Evolutionary conservation across 139 green algal genomes (phyloP).

Genomic region (Coccomyxa sp.): DNA sequence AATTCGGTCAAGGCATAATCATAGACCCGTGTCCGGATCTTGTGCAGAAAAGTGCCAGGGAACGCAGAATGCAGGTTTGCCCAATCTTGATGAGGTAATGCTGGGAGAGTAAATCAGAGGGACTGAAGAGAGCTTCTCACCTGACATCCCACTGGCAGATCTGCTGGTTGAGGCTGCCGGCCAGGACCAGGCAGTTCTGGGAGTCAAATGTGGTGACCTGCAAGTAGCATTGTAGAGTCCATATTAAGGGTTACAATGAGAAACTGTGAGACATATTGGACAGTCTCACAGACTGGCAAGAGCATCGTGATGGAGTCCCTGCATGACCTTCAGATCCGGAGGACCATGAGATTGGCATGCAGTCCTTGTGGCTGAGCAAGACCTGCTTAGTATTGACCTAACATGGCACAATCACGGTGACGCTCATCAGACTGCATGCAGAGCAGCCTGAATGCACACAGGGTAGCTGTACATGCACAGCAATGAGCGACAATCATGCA

Average conservation of each 20-base stretch:
- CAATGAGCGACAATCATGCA: background rate
- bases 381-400: background rate
- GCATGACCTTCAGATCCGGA: background rate
- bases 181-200: background rate
- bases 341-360: background rate
- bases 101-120: background rate
- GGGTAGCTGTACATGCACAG: background rate
- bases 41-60: background rate
- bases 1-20: background rate
- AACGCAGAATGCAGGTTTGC: background rate
- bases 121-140: background rate
- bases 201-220: background rate
- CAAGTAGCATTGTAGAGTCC: background rate
- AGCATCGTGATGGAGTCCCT: background rate
- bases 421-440: too few relatives aligned
- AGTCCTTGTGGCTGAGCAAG: background rate
- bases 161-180: background rate
- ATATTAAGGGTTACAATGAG: background rate
- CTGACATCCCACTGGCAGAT: background rate
- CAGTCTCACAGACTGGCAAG: background rate
- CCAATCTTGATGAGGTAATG: background rate
- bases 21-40: background rate
- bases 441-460: too few relatives aligned
- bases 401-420: background rate
- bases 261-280: background rate